These are phyloP conservation scores for Globisporangium takayamanum DNA, from an alignment of 352 stramenopile species.

Conservation along the genomic window DNA sequence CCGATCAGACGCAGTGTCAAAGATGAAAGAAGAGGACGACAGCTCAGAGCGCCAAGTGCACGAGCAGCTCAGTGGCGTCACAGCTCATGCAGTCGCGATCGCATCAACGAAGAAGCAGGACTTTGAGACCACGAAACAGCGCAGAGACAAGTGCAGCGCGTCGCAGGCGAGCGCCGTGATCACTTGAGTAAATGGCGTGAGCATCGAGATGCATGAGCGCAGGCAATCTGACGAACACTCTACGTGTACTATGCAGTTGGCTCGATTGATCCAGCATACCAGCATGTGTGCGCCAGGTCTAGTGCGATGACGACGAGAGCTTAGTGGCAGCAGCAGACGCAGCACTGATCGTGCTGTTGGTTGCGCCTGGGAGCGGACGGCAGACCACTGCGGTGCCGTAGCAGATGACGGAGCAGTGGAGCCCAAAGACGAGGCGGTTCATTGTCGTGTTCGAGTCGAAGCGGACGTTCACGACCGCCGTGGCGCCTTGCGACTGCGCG, in stretches of 20 bases:
- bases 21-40: neutral
- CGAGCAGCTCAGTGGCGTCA: neutral
- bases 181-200: neutral
- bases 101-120: neutral
- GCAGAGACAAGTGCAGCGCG: neutral
- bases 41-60: neutral
- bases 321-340: neutral
- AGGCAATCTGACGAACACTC: neutral
- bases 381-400: slow-evolving; percentile 75
- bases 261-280: neutral
- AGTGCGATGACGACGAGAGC: neutral
- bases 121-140: neutral
- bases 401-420: slow-evolving; percentile 76
- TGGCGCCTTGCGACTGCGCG: slow-evolving; percentile 64
- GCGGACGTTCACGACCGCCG: slow-evolving; percentile 68
- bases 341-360: slow-evolving; percentile 13
- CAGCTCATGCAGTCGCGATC: neutral
- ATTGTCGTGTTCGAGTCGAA: slow-evolving; percentile 85
- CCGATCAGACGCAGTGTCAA: neutral
- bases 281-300: neutral
- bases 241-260: neutral
- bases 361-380: slow-evolving; percentile 10
- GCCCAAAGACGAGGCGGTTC: slow-evolving; percentile 78
- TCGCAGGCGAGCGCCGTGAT: neutral
- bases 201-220: neutral